Base-by-base conservation (phyloP, 2,329 filamentous ascomycete genomes). In the Penicillium sp. region DNA sequence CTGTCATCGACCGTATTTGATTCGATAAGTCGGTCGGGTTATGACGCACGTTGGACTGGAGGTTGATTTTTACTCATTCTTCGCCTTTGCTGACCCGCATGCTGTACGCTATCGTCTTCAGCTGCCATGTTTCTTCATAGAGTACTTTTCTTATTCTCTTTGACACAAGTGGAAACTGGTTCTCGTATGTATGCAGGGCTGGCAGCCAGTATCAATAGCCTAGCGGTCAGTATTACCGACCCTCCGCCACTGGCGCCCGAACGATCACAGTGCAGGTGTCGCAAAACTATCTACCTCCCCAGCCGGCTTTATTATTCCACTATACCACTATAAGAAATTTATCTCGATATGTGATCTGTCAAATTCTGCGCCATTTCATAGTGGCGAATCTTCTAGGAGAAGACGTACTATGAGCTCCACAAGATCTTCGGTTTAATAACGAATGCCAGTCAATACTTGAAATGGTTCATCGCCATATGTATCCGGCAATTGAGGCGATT, bases 131-230 rank as follows among this genome's bases (percentile, higher is more conserved):
- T 22, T 45, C 35, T 26, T 45, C 25, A 10, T 46, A 35, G 19
- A 22, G 19, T 51, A 19, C 37, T 45, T 55, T n/a, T 46, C 13
- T 8, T 10, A 2, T 40, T 52, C 30, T 38, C 53, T 55, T 55
- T 55, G 40, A 35, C 46, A 14, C 40, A 55, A 10, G 53, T 40
- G 4, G 11, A 22, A 25, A n/a, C 13, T n/a, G 2, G 11, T 35
- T 35, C 53, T 35, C 42, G 37, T 43, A 54, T 38, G 33, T 42
- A 54, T 55, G 53, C 42, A 55, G 28, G 42, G 11, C 42, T 37
- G 48, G 30, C 11, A 35, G 42, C 42, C 33, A 38, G 22, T 13
- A 26, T 55, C 53, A 56, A 48, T 56, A 56, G 53, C 30, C 33
- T 19, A 46, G 40, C 40, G 22, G 51, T n/a, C 51, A 8, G 51